phyloP scores from a whole-genome alignment of 1,284 basidiomycete genomes.

The Cystobasidium sp. region DNA sequence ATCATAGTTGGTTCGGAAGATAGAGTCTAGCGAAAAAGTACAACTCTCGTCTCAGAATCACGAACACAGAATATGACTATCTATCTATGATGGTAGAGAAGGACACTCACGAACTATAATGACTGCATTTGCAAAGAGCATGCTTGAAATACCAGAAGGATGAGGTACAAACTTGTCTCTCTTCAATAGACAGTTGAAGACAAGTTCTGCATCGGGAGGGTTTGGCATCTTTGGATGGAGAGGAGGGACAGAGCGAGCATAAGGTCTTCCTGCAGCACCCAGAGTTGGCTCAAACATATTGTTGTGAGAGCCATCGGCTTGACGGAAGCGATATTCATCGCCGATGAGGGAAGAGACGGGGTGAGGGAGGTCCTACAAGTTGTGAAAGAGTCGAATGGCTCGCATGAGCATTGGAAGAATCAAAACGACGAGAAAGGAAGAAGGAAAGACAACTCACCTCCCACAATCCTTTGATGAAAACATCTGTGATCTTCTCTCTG shows the following conservation, averaged over 20 bases:
- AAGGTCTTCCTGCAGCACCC: slow-evolving; percentile 46
- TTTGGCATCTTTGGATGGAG: slow-evolving; percentile 45
- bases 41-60: not conserved
- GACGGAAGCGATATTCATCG: slow-evolving; percentile 40
- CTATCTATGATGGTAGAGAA: not conserved
- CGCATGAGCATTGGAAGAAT: not conserved
- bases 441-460: slow-evolving; percentile 12
- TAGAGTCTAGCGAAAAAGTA: slow-evolving; percentile 60
- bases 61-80: not conserved
- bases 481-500: slow-evolving; percentile 3
- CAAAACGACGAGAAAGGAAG: not conserved
- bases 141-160: slow-evolving; percentile 60
- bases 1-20: slow-evolving; percentile 68
- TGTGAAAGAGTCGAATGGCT: not conserved
- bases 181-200: slow-evolving; percentile 75
- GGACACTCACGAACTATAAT: slow-evolving; percentile 65
- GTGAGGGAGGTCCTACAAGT: slow-evolving; percentile 21
- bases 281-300: slow-evolving; percentile 45
- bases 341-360: slow-evolving; percentile 24
- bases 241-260: slow-evolving; percentile 47
- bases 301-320: slow-evolving; percentile 48
- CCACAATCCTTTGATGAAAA: slow-evolving; percentile 26
- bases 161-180: slow-evolving; percentile 69
- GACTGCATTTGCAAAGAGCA: slow-evolving; percentile 72
- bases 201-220: slow-evolving; percentile 73